These are phyloP conservation scores for Backusella parvicylindrica DNA, from an alignment of 192 early-diverging fungal genomes.

Conservation along the genomic window DNA sequence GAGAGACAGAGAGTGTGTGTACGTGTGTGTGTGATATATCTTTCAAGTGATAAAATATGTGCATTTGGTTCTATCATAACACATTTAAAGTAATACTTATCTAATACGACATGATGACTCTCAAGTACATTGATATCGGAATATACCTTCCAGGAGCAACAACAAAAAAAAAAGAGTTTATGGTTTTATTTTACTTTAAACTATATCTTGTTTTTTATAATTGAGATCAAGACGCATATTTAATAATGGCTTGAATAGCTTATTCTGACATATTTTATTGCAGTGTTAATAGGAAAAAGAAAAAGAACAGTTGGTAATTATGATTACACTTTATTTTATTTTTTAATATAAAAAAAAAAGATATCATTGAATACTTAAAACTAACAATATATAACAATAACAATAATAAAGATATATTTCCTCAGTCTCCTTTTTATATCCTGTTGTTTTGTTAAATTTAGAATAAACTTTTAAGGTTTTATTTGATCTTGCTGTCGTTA, in stretches of 20 bases:
- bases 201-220: not conserved
- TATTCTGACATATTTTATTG: not conserved
- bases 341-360: too few relatives aligned
- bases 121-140: not conserved
- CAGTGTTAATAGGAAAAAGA: too few relatives aligned
- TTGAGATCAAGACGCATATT: not conserved
- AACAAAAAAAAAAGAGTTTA: too few relatives aligned
- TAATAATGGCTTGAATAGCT: not conserved
- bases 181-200: conserved; percentile 2
- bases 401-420: not conserved
- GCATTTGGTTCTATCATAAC: not conserved
- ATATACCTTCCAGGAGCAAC: not conserved
- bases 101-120: not conserved
- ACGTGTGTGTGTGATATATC: too few relatives aligned
- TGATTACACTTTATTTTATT: not conserved
- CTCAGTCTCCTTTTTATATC: not conserved
- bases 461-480: not conserved
- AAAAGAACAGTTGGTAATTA: not conserved
- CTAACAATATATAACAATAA: not conserved
- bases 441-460: not conserved
- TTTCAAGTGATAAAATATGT: too few relatives aligned
- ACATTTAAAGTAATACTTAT: not conserved
- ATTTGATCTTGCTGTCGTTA: not conserved
- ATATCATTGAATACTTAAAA: not conserved
- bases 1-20: too few relatives aligned